phyloP scores from a whole-genome alignment of 306 rosid genomes.

The Lotus japonicus region DNA sequence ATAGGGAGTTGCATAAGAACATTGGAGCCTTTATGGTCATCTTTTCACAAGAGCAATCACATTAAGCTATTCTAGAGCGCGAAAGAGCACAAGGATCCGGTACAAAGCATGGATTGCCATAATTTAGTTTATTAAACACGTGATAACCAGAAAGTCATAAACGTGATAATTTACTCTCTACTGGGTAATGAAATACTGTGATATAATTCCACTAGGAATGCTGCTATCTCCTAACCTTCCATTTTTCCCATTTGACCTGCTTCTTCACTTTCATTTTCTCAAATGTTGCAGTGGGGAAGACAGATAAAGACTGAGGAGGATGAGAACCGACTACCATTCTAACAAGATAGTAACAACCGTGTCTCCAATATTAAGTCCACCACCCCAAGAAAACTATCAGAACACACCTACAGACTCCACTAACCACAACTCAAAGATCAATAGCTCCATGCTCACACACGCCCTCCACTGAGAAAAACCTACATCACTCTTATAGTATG shows the following conservation, averaged over 20 bases:
- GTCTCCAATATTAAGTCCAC: not conserved
- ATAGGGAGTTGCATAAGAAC: too few species aligned
- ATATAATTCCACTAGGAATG: not conserved
- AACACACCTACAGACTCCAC: not conserved
- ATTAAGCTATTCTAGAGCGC: too few species aligned
- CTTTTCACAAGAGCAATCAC: too few species aligned
- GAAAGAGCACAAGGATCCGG: not conserved
- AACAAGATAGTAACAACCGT: not conserved
- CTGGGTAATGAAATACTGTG: not conserved
- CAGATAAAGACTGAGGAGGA: not conserved
- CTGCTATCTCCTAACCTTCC: not conserved
- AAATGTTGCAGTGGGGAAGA: not conserved
- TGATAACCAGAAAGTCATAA: not conserved
- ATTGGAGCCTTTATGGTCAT: too few species aligned
- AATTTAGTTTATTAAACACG: not conserved
- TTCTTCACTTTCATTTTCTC: not conserved
- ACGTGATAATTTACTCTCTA: not conserved
- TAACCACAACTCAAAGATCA: not conserved
- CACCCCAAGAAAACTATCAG: not conserved
- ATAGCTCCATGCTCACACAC: constrained; percentile 1
- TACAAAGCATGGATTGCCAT: not conserved
- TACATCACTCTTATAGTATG: too few species aligned
- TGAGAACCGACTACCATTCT: not conserved
- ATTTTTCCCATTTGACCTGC: not conserved
- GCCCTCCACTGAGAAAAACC: not conserved